Base-by-base conservation (phyloP, 108 stramenopile species). In the Cylindrotheca fusiformis region DNA sequence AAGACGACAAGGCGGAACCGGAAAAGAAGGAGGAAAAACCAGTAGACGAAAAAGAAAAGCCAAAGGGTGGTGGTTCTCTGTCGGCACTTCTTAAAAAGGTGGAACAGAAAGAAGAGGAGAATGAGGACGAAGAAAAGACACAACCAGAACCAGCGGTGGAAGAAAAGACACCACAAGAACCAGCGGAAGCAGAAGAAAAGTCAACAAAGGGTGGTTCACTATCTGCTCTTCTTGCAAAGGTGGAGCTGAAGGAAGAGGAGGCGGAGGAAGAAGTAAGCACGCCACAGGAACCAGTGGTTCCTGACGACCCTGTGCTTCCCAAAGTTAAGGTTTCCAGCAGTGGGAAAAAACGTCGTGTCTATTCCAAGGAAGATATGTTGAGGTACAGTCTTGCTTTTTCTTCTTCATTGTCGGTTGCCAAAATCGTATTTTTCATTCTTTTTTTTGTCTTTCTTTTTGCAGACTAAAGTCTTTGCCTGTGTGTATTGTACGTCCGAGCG, bases 361-460 rank as follows among this genome's bases (percentile, higher is more conserved):
- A 65, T 45, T 58, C 73, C 50, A 80, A 80, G 61, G 61, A 70
- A 32, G 69, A 62, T 5, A 48, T 80, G 73, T 31, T 74, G 3
- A 44, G 67, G 68, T 74, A n/a, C n/a, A n/a, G n/a, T n/a, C n/a
- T n/a, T n/a, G 17, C 21, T 28, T 56, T 30, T 55, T n/a, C 24
- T 46, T 58, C 19, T 3, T 21, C 19, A 2, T 55, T 4, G 50
- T 36, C 3, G 47, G 20, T 17, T 22, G n/a, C n/a, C n/a, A n/a
- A n/a, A n/a, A n/a, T n/a, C 10, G 14, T 41, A 41, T 41, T 14
- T 41, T 41, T 41, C 14, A 6, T 41, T 41, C 36, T 41, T 52
- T 23, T 51, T 4, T 21, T 52, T 62, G 33, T 32, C 60, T 74
- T 19, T 21, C 22, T 22, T 25, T 44, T 26, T 56, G 52, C 57